Evolutionary conservation across 1,284 basidiomycete genomes (phyloP).

Genomic region (Athelia psychrophila): DNA sequence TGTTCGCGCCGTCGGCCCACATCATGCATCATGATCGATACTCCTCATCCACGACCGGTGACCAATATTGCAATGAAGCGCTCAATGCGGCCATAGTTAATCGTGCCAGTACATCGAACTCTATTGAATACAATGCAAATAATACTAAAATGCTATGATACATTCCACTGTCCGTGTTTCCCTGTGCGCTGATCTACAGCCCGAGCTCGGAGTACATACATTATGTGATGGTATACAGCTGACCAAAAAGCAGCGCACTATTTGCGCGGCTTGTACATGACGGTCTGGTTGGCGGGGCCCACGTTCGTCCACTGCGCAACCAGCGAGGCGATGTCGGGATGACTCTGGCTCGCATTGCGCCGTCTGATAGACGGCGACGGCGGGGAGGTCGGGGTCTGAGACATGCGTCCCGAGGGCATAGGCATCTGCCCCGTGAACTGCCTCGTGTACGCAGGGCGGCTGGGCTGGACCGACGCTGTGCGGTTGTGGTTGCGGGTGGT

Average conservation of each 20-base stretch:
- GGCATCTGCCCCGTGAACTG: neutral
- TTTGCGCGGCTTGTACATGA: constrained; percentile 27
- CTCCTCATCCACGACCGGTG: too few relatives aligned
- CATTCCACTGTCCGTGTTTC: neutral
- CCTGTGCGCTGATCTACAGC: neutral
- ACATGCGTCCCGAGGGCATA: constrained; percentile 25
- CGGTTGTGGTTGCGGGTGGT: neutral
- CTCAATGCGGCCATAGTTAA: too few relatives aligned
- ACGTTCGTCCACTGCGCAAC: constrained; percentile 52
- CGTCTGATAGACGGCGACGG: constrained; percentile 50
- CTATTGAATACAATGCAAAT: too few relatives aligned
- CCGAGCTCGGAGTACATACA: neutral
- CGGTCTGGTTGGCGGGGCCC: constrained; percentile 57
- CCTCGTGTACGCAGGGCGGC: constrained; percentile 7
- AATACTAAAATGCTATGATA: too few relatives aligned
- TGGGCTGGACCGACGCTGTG: neutral
- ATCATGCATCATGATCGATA: too few relatives aligned
- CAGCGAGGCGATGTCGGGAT: constrained; percentile 55
- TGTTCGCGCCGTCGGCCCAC: too few relatives aligned
- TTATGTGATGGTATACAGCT: neutral
- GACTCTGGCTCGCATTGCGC: constrained; percentile 51
- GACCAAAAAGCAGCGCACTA: neutral
- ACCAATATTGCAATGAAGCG: too few relatives aligned
- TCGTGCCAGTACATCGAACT: too few relatives aligned
- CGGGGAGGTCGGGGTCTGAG: constrained; percentile 27